Percentiles rank a stretch among this genome's conserved stretches.
Evolutionary conservation across 192 early-diverging fungal species (phyloP).

Genomic region (Spinellus fusiger): DNA sequence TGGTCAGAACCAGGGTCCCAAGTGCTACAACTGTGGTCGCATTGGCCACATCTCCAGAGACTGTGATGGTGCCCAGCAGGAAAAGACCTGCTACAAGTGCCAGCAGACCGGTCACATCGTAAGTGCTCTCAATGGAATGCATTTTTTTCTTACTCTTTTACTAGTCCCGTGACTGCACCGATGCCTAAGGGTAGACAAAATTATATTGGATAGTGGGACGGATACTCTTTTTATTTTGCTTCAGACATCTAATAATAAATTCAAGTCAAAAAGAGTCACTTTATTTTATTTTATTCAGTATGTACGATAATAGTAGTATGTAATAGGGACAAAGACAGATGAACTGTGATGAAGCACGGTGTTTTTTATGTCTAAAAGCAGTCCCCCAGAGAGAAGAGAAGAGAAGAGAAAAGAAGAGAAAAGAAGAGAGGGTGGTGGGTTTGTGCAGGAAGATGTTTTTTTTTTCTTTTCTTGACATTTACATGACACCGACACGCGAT

Average conservation of each 20-base stretch:
- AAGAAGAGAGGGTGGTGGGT: too few relatives aligned
- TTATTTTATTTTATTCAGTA: not conserved
- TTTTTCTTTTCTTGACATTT: too few relatives aligned
- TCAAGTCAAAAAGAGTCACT: too few relatives aligned
- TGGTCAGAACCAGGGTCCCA: constrained; percentile 11
- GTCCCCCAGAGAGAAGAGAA: too few relatives aligned
- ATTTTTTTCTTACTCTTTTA: not conserved
- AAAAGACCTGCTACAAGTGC: constrained; percentile 48
- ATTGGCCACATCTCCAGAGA: constrained; percentile 31
- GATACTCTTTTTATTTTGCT: too few relatives aligned
- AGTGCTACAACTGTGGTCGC: constrained; percentile 38
- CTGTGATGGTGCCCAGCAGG: constrained; percentile 22
- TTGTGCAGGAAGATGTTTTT: too few relatives aligned
- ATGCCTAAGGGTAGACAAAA: too few relatives aligned
- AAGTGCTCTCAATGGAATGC: not conserved
- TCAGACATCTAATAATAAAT: too few relatives aligned
- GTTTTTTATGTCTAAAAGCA: too few relatives aligned
- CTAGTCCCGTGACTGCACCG: constrained; percentile 9
- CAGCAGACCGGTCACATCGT: constrained; percentile 41
- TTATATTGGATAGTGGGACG: too few relatives aligned
- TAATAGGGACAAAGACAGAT: not conserved
- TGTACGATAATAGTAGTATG: not conserved
- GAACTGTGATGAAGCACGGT: too few relatives aligned
- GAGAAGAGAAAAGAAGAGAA: too few relatives aligned
- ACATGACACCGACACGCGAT: constrained; percentile 20